phyloP scores from a whole-genome alignment of 768 basidiomycete species.

The Russula earlei region DNA sequence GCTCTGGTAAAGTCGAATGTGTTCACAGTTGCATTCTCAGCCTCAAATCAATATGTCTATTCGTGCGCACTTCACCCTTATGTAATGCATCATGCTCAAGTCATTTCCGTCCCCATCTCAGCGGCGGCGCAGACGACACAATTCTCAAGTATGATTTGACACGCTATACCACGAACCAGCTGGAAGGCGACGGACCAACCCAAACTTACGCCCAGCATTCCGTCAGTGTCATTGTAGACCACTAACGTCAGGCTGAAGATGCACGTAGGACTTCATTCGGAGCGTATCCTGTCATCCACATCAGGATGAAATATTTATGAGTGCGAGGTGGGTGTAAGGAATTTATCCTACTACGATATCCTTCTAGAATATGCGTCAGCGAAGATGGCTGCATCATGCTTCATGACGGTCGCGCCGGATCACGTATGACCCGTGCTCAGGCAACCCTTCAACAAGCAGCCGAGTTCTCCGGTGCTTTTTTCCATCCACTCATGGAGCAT shows the following conservation, averaged over 20 bases:
- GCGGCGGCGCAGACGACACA: conserved; percentile 13
- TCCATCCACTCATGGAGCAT: conserved; percentile 59
- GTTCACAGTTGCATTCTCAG: conserved; percentile 62
- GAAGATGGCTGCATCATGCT: conserved; percentile 62
- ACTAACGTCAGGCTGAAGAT: conserved; percentile 8
- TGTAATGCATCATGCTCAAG: background rate
- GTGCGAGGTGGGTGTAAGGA: conserved; percentile 45
- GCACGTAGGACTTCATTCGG: conserved; percentile 51
- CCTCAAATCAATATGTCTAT: conserved; percentile 50
- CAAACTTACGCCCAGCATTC: conserved; percentile 19
- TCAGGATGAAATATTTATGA: conserved; percentile 59
- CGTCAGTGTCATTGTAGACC: conserved; percentile 16
- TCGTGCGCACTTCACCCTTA: conserved; percentile 39
- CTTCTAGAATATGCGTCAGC: conserved; percentile 29
- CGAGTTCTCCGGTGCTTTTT: conserved; percentile 57
- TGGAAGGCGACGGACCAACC: background rate
- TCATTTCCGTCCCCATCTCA: background rate
- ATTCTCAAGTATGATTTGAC: conserved; percentile 15
- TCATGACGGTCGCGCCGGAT: conserved; percentile 45
- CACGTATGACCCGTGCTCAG: conserved; percentile 32
- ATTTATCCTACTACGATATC: background rate
- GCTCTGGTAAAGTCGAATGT: conserved; percentile 46
- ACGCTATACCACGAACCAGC: conserved; percentile 1
- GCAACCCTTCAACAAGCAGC: conserved; percentile 41
- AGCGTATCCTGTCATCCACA: conserved; percentile 55